phyloP scores from a whole-genome alignment of 148 eudicot genomes.

The Chenopodium berlandieri region DNA sequence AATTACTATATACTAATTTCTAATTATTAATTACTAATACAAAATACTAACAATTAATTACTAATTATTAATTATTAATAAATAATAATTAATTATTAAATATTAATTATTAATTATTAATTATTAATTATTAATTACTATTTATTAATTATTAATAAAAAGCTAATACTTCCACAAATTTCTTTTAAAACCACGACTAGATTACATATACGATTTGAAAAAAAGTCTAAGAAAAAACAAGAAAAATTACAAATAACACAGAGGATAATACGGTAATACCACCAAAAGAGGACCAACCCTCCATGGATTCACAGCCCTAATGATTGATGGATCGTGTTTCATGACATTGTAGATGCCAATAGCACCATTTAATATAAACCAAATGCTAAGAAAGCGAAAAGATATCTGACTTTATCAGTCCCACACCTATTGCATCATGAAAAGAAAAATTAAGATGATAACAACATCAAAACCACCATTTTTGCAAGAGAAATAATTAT shows the following conservation, averaged over 20 bases:
- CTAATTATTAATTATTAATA: no score
- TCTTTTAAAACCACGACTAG: no score
- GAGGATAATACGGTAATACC: slow-evolving; percentile 39
- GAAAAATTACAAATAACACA: neutral
- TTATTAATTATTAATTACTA: no score
- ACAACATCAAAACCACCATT: slow-evolving; percentile 39
- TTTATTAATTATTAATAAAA: no score
- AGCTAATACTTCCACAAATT: no score
- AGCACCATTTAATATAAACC: slow-evolving; percentile 34
- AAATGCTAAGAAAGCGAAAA: slow-evolving; percentile 37
- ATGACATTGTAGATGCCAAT: slow-evolving; percentile 43
- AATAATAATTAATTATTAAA: no score
- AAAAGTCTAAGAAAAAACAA: no score
- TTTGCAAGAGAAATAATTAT: slow-evolving; percentile 5
- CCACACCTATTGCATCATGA: slow-evolving; percentile 38
- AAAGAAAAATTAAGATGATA: slow-evolving; percentile 28
- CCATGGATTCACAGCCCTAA: slow-evolving; percentile 43
- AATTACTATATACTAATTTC: no score
- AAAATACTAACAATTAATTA: no score
- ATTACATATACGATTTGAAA: no score
- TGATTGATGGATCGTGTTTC: slow-evolving; percentile 34
- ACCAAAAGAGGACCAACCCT: slow-evolving; percentile 46
- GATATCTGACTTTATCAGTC: slow-evolving; percentile 51
- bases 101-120: no score
- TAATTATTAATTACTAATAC: no score